A percentile compares a stretch with the other conserved stretches of the same genome.
Evolutionary conservation across 129 eudicot species (phyloP).

Genomic region (Logfia minima): DNA sequence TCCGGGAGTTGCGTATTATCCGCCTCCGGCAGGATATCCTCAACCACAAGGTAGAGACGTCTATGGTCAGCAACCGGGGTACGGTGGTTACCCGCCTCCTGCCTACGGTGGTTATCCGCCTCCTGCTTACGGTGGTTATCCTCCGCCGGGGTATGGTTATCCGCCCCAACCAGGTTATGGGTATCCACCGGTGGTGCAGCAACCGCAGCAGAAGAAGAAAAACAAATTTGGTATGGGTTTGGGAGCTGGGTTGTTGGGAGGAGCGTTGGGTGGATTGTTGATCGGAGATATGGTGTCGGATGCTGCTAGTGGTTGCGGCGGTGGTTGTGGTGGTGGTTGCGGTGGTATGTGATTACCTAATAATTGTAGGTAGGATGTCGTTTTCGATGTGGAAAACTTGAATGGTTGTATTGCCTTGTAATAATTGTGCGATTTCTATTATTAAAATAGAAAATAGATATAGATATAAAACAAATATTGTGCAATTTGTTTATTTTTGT

Average conservation of each 20-base stretch:
- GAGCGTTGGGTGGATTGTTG: conserved; percentile 69
- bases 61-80: conserved; percentile 8
- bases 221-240: conserved; percentile 60
- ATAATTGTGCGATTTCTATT: conserved; percentile 23
- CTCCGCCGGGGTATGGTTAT: conserved; percentile 22
- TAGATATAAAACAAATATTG: conserved; percentile 3
- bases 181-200: conserved; percentile 43
- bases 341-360: conserved; percentile 37
- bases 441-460: no score
- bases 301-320: conserved; percentile 41
- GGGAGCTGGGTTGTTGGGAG: conserved; percentile 77
- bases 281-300: conserved; percentile 63
- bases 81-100: conserved; percentile 26
- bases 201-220: conserved; percentile 51
- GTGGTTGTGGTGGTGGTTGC: conserved; percentile 41
- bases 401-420: conserved; percentile 21
- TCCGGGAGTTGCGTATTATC: conserved; percentile 28
- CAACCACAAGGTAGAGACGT: conserved; percentile 25
- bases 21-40: conserved; percentile 37
- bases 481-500: not conserved
- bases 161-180: conserved; percentile 39
- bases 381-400: conserved; percentile 1
- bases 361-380: not conserved
- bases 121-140: conserved; percentile 40
- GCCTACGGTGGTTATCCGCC: conserved; percentile 22